Evolutionary conservation across 768 basidiomycete genomes (phyloP).

Genomic region (Suillus cothurnatus): DNA sequence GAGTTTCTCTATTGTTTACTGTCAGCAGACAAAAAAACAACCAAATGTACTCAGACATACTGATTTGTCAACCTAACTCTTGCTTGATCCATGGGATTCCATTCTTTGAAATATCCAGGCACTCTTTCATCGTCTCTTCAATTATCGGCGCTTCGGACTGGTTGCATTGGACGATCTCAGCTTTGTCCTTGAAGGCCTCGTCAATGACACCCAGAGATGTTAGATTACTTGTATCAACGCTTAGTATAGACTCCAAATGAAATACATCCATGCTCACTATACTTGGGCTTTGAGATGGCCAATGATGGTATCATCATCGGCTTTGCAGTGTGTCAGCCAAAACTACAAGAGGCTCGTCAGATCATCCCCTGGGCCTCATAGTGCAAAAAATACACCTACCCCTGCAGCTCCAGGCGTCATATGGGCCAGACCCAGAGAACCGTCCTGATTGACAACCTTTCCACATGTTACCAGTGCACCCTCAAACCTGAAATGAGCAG

Average conservation of each 20-base stretch:
- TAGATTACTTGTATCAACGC: background rate
- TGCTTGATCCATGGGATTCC: background rate
- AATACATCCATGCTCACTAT: slow-evolving; percentile 12
- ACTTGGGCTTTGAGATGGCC: slow-evolving; percentile 14
- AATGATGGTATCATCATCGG: slow-evolving; percentile 6
- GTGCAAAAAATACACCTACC: background rate
- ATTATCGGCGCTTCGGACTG: background rate
- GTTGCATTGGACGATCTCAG: background rate
- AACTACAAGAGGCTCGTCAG: slow-evolving; percentile 8
- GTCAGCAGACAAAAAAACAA: background rate
- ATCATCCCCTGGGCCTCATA: background rate
- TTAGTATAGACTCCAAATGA: background rate
- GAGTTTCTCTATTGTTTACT: background rate
- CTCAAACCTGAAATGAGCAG: slow-evolving; percentile 12
- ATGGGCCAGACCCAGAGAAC: background rate
- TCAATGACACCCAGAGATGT: background rate
- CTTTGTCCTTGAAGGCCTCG: background rate
- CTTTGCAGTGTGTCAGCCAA: slow-evolving; percentile 2
- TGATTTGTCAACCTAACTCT: background rate
- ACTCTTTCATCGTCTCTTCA: background rate
- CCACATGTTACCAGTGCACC: slow-evolving; percentile 14
- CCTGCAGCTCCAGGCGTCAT: background rate
- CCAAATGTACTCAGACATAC: background rate
- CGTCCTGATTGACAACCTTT: slow-evolving; percentile 11
- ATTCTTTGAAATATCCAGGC: background rate